A percentile compares a stretch with the other conserved stretches of the same genome.
Evolutionary conservation across 257 asterid species (phyloP).

Genomic region (Solanum appendiculatum): DNA sequence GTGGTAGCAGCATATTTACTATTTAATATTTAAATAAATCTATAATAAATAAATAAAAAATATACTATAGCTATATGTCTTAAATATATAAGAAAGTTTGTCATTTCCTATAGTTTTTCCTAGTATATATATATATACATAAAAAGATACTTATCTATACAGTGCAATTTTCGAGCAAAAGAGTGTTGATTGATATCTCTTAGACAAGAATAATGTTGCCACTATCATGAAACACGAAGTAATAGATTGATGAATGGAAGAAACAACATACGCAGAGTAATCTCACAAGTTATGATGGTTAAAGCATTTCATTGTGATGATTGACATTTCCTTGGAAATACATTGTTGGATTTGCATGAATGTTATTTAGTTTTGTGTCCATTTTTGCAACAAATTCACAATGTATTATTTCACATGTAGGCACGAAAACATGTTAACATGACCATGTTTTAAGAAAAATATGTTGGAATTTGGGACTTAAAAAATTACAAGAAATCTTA

Average conservation of each 20-base stretch:
- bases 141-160: not conserved
- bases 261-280: not conserved
- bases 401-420: not conserved
- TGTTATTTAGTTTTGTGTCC: not conserved
- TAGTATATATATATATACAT: too few species aligned
- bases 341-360: not conserved
- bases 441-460: not conserved
- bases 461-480: not conserved
- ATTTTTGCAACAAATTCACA: not conserved
- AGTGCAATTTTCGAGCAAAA: not conserved
- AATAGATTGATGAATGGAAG: not conserved
- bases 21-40: too few species aligned
- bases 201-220: not conserved
- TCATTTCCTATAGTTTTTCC: too few species aligned
- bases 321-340: not conserved
- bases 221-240: not conserved
- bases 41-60: too few species aligned
- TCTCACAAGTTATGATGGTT: not conserved
- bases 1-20: too few species aligned
- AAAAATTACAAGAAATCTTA: not conserved
- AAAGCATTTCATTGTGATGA: not conserved
- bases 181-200: not conserved
- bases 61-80: too few species aligned
- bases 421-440: not conserved
- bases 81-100: too few species aligned